Base-by-base conservation (phyloP, 2,329 filamentous ascomycete species). In the Ustilaginoidea virens region DNA sequence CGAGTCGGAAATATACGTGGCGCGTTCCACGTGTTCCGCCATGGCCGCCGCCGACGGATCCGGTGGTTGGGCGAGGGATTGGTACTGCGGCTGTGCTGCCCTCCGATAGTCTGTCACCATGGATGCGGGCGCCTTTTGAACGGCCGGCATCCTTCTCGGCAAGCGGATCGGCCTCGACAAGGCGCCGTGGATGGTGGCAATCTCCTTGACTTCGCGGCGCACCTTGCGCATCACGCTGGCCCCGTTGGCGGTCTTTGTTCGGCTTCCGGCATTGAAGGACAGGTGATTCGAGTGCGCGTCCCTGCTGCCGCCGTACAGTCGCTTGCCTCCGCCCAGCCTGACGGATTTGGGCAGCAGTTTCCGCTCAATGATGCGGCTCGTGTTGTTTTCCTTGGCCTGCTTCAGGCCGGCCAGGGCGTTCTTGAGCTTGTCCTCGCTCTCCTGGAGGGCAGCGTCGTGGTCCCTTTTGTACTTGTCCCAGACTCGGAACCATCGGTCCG, bases 401-500 rank as follows among this genome's bases (percentile, higher is more conserved):
- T 66, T 62, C 36, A 78, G 60, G 10, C 62, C 67, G 10, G 63
- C 61, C 25, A 78, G 55, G 23, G 67, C 64, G 26, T 59, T 60
- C 41, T 60, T 66, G 32, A 83, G 57, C 30, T 59, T 60, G 34
- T 61, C 63, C 33, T 70, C 64, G 38, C 76, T 74, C 35, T 67
- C 67, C 28, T 68, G 59, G 6, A 77, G 61, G 29, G 69, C 61
- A 29, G 62, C 55, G 19, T 69, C 58, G 21, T 73, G 66, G 36
- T 75, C 60, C 23, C 58, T 60, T 38, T 69, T 64, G 45, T 86
- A 75, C 37, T 73, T 71, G 38, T 65, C 59, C 55, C 92, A 94
- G 10, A 92, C 63, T 31, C 77, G 72, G 47, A 76, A 72, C 85
- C 85, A 94, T 34, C 72, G 73, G 20, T 60, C 60, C 0, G 76